Base-by-base conservation (phyloP, 331 rosid species). In the Stylosanthes scabra region DNA sequence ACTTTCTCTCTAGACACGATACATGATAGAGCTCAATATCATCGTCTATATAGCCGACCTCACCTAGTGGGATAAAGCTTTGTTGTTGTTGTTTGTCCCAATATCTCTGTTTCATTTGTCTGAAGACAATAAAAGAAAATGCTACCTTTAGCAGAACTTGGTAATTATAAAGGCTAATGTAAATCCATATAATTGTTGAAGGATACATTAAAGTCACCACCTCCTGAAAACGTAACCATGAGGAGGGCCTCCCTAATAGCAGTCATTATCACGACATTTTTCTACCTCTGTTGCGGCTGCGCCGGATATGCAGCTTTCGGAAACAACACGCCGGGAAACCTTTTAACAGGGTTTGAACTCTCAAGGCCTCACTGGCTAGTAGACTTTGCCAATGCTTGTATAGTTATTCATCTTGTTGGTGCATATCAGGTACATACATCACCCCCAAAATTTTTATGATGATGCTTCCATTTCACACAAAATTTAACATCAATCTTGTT, bases 221-320 rank as follows among this genome's bases (percentile, higher is more conserved):
- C 95, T 28, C 78, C 95, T 8, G 91, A 87, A 79, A 81, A 63
- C 57, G 37, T 37, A 77, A 87, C 89, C n/a, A 89, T 89, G 91
- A 89, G 78, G 78, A 89, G 28, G 86, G 95, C 95, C 50, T 74
- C 91, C 8, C 69, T 81, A 34, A 81, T 81, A 77, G 84, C 91
- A 50, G 78, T 81, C 49, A 0, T 75, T 0, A 4, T 87, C 66
- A 86, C 90, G 37, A 85, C 91, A 12, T 67, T 86, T 70, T 86
- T 89, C 81, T 89, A 89, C 83, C 90, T 89, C 56, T 76, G 76
- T 15, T 89, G 91, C 45, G 95, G 89, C 60, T 79, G 89, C 27
- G 60, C 65, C 31, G 95, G 95, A 54, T 89, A 89, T 81, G 95
- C 95, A 39, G 95, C 95, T 74, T 86, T 89, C 78, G 95, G 95